Percentiles rank a stretch among this genome's conserved stretches.
Conservation (phyloP, 192 early-diverging fungal genomes). For the Coemansia sp. region DNA sequence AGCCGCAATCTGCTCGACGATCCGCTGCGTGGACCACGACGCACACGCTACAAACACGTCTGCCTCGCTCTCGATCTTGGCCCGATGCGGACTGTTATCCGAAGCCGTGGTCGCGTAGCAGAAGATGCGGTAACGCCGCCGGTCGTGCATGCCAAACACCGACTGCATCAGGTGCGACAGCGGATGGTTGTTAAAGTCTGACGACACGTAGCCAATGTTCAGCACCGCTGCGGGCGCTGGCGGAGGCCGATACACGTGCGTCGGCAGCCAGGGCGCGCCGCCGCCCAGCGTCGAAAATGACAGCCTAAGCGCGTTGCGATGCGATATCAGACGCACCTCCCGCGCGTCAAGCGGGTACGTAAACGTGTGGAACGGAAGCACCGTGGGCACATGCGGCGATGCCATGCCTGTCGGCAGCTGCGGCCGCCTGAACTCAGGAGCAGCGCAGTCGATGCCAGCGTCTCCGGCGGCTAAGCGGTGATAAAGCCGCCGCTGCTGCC, state of each 20-base stretch:
- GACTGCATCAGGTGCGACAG: slow-evolving; percentile 92
- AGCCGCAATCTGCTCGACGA: slow-evolving; percentile 70
- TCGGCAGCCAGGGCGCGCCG: slow-evolving; percentile 58
- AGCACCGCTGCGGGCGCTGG: slow-evolving; percentile 73
- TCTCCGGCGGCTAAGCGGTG: slow-evolving; percentile 4
- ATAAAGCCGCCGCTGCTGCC: slow-evolving; percentile 70
- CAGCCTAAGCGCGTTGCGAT: slow-evolving; percentile 82
- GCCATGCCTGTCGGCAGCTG: slow-evolving; percentile 54
- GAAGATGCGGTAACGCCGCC: slow-evolving; percentile 65
- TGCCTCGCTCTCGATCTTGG: slow-evolving; percentile 74
- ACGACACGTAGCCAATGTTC: slow-evolving; percentile 85
- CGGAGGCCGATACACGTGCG: slow-evolving; percentile 67
- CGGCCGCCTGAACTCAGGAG: slow-evolving; percentile 50
- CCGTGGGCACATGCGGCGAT: slow-evolving; percentile 73
- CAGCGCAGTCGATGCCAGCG: slow-evolving; percentile 11
- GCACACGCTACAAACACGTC: slow-evolving; percentile 82
- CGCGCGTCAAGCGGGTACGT: slow-evolving; percentile 83
- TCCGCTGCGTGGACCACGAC: slow-evolving; percentile 67
- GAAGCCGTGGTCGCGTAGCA: slow-evolving; percentile 83
- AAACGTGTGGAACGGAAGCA: slow-evolving; percentile 93
- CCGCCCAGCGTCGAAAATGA: slow-evolving; percentile 66
- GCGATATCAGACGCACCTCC: slow-evolving; percentile 82
- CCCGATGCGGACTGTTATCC: slow-evolving; percentile 76
- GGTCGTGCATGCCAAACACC: slow-evolving; percentile 91
- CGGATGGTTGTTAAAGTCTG: slow-evolving; percentile 94